A percentile compares a stretch with the other conserved stretches of the same genome.
phyloP scores from a whole-genome alignment of 1,284 basidiomycete species.

The Dichomitus squalens region DNA sequence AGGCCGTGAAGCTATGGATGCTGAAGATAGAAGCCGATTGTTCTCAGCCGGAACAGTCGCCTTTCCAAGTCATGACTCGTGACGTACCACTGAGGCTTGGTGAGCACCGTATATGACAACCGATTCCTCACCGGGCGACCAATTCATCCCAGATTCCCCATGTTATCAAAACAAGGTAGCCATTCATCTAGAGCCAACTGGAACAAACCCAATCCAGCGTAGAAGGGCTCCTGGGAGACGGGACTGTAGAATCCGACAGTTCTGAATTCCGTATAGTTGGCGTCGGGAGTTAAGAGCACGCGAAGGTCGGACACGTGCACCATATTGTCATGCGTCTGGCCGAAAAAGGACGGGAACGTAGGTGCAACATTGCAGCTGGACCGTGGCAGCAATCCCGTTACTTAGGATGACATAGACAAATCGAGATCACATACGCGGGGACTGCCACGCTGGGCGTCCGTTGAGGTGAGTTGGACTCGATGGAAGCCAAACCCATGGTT shows the following conservation, averaged over 20 bases:
- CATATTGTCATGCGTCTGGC: conserved; percentile 47
- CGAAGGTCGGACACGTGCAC: conserved; percentile 53
- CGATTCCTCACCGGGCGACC: no score
- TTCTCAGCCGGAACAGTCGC: no score
- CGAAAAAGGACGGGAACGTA: conserved; percentile 43
- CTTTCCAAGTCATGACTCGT: no score
- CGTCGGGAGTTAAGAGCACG: conserved; percentile 46
- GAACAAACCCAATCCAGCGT: conserved; percentile 47
- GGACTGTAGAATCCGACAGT: conserved; percentile 54
- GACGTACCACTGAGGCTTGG: no score
- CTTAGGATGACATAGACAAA: neutral
- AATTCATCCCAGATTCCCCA: no score
- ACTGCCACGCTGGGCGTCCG: conserved; percentile 41
- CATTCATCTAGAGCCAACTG: conserved; percentile 49
- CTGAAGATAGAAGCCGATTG: no score
- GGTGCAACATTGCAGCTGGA: conserved; percentile 43
- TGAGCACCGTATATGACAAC: no score
- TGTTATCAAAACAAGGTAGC: conserved; percentile 53
- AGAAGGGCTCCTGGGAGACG: conserved; percentile 47
- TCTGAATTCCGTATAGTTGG: conserved; percentile 50
- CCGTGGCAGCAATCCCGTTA: neutral
- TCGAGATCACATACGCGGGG: conserved; percentile 36
- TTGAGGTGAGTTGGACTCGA: conserved; percentile 47
- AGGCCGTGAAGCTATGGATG: no score
- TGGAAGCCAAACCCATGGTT: conserved; percentile 54